Evolutionary conservation across 1,284 basidiomycete genomes (phyloP), one percentile per base, ranked within the genome.

Genomic region (Bondarzewia mesenterica): DNA sequence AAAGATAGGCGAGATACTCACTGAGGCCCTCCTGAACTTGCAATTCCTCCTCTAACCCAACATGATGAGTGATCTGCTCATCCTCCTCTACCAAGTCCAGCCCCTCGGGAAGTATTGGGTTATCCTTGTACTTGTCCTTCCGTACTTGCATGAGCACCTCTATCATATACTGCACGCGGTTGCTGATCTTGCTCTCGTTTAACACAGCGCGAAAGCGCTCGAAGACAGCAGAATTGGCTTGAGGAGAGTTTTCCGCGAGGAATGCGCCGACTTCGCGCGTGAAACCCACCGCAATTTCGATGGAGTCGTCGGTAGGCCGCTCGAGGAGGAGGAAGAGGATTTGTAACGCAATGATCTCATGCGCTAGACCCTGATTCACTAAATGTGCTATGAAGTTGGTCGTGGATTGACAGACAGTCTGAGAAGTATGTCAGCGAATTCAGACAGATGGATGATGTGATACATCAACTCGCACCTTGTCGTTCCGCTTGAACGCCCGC

Each of bases 151-250:
- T 96, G 46, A 96, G 74, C 4, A 99, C 95, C 68, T 99, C 96
- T 60, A 99, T 93, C 96, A 98, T 98, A 70, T 97, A 99, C 63
- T 99, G 95, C 22, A 97, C 93, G 56, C 96, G 83, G 61, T 98
- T 94, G 61, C 89, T 92, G 66, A 99, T 95, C 37, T 78, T 72
- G 41, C 92, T 93, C 65, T 99, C 96, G 67, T 99, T 96, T 39
- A 99, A 72, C 5, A 98, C 93, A 0, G 92, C 90, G 43, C 95
- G 85, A 79, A 99, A 98, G 35, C 93, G 87, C 64, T 98, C 96
- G 63, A 85, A 98, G 38, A 97, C 86, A 44, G 84, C 86, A 36
- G 91, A 88, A 61, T 92, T 97, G 52, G 92, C 93, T 65, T 94
- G 93, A 18, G 95, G 92, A 3, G 90, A 89, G 65, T 93, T 91